Evolutionary conservation across 1,139 yeast genomes (phyloP).

Genomic region (Yamadazyma sp.): DNA sequence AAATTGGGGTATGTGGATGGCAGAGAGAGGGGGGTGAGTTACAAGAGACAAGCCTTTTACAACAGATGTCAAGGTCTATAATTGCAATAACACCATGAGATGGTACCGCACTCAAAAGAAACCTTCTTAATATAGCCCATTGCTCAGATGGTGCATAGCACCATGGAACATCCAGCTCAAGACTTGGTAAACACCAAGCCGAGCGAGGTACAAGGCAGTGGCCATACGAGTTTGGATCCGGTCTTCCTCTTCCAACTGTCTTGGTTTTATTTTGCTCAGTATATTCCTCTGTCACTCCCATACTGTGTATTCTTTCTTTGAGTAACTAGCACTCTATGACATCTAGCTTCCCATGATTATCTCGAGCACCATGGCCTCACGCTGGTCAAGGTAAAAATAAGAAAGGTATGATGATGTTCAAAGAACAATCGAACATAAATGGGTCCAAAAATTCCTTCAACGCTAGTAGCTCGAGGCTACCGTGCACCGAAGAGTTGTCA

Average conservation of each 20-base stretch:
- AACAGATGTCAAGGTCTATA: constrained; percentile 57
- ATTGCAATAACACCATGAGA: constrained; percentile 70
- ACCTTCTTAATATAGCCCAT: constrained; percentile 62
- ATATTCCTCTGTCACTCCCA: too few species aligned
- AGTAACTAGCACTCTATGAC: too few species aligned
- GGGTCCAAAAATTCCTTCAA: constrained; percentile 78
- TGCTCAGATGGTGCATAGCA: constrained; percentile 21
- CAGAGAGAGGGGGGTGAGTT: neutral
- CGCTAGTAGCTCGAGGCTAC: constrained; percentile 42
- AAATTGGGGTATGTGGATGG: neutral
- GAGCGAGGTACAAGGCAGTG: constrained; percentile 73
- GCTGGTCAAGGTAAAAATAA: constrained; percentile 10
- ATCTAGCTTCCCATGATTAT: constrained; percentile 6
- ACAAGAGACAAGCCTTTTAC: neutral
- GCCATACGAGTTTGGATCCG: neutral
- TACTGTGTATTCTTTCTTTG: too few species aligned
- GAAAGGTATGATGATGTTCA: constrained; percentile 24
- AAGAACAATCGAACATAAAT: constrained; percentile 27
- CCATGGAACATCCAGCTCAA: constrained; percentile 54
- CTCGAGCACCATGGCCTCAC: constrained; percentile 19
- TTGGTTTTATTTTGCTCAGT: neutral
- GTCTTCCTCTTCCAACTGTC: too few species aligned
- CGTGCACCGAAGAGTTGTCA: constrained; percentile 84
- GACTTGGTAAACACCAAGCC: constrained; percentile 32
- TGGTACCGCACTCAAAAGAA: constrained; percentile 77